These are phyloP conservation scores for Boechera stricta DNA, from an alignment of 345 rosid species.

Conservation along the genomic window DNA sequence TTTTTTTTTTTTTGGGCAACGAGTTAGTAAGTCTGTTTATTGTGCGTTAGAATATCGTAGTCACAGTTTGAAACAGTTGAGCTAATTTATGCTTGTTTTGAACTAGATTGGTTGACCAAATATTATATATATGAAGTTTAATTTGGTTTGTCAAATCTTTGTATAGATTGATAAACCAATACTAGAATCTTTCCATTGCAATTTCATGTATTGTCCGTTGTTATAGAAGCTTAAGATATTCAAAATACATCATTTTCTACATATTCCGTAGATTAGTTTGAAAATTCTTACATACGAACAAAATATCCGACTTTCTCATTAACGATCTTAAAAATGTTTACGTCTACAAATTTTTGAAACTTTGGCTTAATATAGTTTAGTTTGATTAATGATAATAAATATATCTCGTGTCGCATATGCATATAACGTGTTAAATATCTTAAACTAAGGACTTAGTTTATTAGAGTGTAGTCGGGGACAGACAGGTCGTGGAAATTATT, in stretches of 20 bases:
- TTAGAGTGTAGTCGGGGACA: slow-evolving; percentile 7
- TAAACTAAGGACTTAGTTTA: neutral
- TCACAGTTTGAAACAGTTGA: slow-evolving; percentile 26
- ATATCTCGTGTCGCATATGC: neutral
- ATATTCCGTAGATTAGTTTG: too few species aligned
- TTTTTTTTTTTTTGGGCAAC: neutral
- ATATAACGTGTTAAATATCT: neutral
- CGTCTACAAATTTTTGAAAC: too few species aligned
- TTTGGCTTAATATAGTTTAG: too few species aligned
- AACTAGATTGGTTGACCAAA: slow-evolving; percentile 2
- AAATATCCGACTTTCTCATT: too few species aligned
- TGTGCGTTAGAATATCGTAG: slow-evolving; percentile 32
- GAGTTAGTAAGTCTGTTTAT: slow-evolving; percentile 25
- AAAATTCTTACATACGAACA: neutral
- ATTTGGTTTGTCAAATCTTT: slow-evolving; percentile 8
- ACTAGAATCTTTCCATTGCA: neutral
- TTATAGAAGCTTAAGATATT: neutral
- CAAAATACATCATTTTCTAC: neutral
- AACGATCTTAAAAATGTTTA: too few species aligned
- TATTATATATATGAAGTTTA: neutral
- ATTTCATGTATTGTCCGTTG: neutral
- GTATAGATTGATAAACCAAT: neutral
- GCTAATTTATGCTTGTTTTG: slow-evolving; percentile 12
- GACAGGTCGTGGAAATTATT: slow-evolving; percentile 2
- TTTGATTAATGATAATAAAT: too few species aligned